A percentile compares a stretch with the other conserved stretches of the same genome.
These are phyloP conservation scores for Zarea fungicola DNA, from an alignment of 2,329 filamentous ascomycete genomes.

Conservation along the genomic window DNA sequence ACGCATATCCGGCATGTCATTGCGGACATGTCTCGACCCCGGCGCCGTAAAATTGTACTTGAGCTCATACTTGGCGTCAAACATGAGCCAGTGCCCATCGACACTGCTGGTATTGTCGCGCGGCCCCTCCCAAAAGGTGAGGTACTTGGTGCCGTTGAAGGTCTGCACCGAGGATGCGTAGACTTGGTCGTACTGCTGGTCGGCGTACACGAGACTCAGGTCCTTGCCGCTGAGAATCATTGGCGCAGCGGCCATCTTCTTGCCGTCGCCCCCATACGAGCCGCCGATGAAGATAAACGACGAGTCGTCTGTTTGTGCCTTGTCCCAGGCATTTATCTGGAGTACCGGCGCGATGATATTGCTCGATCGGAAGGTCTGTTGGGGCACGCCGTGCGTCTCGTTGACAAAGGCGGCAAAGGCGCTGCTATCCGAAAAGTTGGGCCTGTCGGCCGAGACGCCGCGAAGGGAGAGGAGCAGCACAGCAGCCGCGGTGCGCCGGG, in stretches of 20 bases:
- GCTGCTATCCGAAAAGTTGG: conserved; percentile 21
- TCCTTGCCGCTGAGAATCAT: conserved; percentile 31
- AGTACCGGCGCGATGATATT: conserved; percentile 29
- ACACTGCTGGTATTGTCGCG: conserved; percentile 23
- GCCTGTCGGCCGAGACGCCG: conserved; percentile 20
- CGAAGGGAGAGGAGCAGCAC: conserved; percentile 12
- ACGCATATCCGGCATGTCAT: conserved; percentile 39
- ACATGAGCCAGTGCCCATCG: conserved; percentile 26
- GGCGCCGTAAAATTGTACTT: conserved; percentile 33
- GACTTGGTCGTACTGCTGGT: conserved; percentile 25
- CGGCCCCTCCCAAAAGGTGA: conserved; percentile 32
- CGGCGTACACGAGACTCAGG: conserved; percentile 33
- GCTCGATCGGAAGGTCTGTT: conserved; percentile 29
- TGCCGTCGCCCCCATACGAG: conserved; percentile 19
- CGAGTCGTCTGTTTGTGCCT: conserved; percentile 22
- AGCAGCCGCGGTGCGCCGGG: background rate
- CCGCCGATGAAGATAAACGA: conserved; percentile 30
- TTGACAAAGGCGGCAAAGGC: conserved; percentile 24
- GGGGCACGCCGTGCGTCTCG: conserved; percentile 23
- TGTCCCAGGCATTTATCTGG: conserved; percentile 28
- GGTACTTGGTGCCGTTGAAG: conserved; percentile 26
- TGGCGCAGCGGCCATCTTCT: conserved; percentile 24
- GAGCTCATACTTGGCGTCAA: conserved; percentile 31
- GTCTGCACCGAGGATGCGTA: conserved; percentile 25
- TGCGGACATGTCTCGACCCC: conserved; percentile 26